Percentiles rank a stretch among this genome's conserved stretches.
These are phyloP conservation scores for Fonsecaea erecta DNA, from an alignment of 2,329 filamentous ascomycete genomes.

Conservation along the genomic window DNA sequence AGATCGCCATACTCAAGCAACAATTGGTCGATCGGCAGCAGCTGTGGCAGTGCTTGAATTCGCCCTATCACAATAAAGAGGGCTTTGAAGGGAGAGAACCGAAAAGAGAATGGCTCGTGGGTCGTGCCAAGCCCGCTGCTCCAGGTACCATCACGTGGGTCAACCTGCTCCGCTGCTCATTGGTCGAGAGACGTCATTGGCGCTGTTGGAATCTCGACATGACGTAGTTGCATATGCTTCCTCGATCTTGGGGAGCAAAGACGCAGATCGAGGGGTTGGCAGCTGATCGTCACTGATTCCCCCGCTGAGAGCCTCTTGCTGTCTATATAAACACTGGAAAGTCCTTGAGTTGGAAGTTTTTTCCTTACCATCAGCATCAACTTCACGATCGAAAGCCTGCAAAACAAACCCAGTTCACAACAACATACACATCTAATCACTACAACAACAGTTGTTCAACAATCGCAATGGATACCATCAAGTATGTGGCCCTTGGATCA, in stretches of 20 bases:
- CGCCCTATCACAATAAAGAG: background rate
- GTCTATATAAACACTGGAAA: background rate
- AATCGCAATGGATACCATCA: constrained; percentile 38
- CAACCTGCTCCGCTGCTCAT: background rate
- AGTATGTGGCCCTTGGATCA: constrained; percentile 27
- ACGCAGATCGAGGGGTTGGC: background rate
- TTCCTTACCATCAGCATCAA: background rate
- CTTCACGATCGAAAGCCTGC: background rate
- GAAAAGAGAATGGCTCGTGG: background rate
- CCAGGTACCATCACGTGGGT: background rate
- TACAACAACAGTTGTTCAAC: constrained; percentile 4
- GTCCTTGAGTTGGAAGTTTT: background rate
- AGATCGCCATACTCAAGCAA: background rate
- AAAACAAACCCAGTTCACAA: background rate
- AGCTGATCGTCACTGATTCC: background rate
- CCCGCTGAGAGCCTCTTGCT: background rate
- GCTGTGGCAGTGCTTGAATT: background rate
- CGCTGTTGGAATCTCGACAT: background rate
- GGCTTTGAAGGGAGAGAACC: background rate
- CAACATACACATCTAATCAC: constrained; percentile 6
- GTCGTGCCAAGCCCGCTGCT: background rate
- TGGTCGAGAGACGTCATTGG: background rate
- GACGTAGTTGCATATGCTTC: background rate
- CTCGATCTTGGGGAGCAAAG: background rate
- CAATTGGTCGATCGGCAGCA: background rate